Conservation (phyloP, 1,284 basidiomycete species). For the Sphaerobolus stellatus region DNA sequence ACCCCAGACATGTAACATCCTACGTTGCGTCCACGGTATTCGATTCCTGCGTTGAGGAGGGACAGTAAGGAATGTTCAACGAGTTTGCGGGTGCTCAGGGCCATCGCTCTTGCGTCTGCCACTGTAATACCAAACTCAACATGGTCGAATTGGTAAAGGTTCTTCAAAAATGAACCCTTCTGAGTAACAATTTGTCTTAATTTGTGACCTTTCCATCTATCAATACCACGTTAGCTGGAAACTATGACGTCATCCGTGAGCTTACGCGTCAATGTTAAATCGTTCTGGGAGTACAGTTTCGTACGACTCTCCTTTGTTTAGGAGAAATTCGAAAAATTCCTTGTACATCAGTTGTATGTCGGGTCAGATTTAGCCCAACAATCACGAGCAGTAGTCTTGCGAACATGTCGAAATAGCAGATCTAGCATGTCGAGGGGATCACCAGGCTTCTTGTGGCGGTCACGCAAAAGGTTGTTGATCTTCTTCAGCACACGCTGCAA, state of each 20-base stretch:
- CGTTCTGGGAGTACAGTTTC: constrained; percentile 19
- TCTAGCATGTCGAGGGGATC: too few species aligned
- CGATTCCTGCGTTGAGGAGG: constrained; percentile 17
- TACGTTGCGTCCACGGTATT: constrained; percentile 14
- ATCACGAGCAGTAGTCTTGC: too few species aligned
- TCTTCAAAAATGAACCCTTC: constrained; percentile 19
- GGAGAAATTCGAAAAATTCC: constrained; percentile 16
- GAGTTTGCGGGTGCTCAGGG: constrained; percentile 16
- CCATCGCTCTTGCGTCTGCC: constrained; percentile 20
- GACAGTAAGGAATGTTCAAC: constrained; percentile 15
- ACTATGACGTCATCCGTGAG: background rate
- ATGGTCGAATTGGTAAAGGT: constrained; percentile 16
- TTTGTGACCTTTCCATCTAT: constrained; percentile 14
- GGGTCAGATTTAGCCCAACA: too few species aligned
- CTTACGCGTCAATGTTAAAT: constrained; percentile 19
- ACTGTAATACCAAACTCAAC: constrained; percentile 19
- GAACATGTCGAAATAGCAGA: too few species aligned
- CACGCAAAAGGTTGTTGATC: too few species aligned
- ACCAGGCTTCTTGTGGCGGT: too few species aligned
- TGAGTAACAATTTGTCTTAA: constrained; percentile 15
- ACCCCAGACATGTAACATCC: constrained; percentile 17
- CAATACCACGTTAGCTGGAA: background rate
- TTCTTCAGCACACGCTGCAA: too few species aligned
- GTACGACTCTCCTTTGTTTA: constrained; percentile 16
- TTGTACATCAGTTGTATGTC: too few species aligned